Evolutionary conservation across 306 rosid genomes (phyloP), one percentile per base, ranked within the genome.

Genomic region (Boehmeria nivea): DNA sequence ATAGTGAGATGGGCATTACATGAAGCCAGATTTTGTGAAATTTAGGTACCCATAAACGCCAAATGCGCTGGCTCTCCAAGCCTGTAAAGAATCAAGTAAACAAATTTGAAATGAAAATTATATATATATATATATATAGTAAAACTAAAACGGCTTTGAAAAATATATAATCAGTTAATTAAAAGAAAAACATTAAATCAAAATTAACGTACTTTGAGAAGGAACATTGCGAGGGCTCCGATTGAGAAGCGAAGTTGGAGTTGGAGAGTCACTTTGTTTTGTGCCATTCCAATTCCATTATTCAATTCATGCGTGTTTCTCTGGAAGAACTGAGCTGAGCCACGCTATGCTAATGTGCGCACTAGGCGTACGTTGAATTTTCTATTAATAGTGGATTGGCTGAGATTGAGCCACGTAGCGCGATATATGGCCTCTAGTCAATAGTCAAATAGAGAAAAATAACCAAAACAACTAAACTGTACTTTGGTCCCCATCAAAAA

Each of bases 11-110:
- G 76, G 45, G 68, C 68, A 27, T 72, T 63, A 87, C 95, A 74
- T 73, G 74, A 78, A 90, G 25, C 73, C 95, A 60, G 94, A 51
- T 64, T 84, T 90, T 74, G 98, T 90, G 86, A 87, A 90, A 72
- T 87, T 87, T 21, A 84, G 79, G 63, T 80, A 91, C 9, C 98
- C 98, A 72, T 80, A 87, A 28, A 79, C 33, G 26, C 76, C 87
- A 47, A 91, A 91, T 68, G 91, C 74, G 52, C 88, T 68, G 7
- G 74, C 51, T 69, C 98, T 84, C 94, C 94, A 91, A 59, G 85
- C 65, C 98, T 90, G 80, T 21, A 36, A 68, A 17, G 24, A 49
- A 7, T 33, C 3, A 8, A 37, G 37, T 37, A 15, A 0, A 19
- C 0, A 14, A 43, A 64, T n/a, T n/a, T n/a, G n/a, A n/a, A n/a